phyloP scores from a whole-genome alignment of 1,284 basidiomycete genomes.

The Phenoliferia sp. region DNA sequence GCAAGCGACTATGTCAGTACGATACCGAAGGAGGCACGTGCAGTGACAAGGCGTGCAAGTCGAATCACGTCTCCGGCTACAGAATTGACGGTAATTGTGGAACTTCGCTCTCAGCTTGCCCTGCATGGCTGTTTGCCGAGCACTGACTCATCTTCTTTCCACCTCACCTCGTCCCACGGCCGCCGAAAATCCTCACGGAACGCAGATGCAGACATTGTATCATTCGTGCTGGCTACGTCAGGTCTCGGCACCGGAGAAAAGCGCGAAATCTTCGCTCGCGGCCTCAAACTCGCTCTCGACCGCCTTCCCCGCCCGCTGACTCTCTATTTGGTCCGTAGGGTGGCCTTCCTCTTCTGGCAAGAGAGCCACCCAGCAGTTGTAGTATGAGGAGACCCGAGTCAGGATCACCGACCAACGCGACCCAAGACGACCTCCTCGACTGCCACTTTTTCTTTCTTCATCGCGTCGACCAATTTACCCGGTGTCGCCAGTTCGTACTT shows the following conservation, averaged over 20 bases:
- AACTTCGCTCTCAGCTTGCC: not conserved
- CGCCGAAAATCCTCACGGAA: too few species aligned
- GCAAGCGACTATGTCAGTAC: constrained; percentile 19
- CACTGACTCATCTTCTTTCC: not conserved
- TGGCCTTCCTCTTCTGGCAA: not conserved
- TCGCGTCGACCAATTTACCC: too few species aligned
- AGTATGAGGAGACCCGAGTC: too few species aligned
- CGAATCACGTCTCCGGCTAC: constrained; percentile 7
- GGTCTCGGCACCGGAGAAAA: not conserved
- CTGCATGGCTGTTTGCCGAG: not conserved
- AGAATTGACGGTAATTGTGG: constrained; percentile 10
- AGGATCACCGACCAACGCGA: too few species aligned
- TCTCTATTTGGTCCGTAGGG: not conserved
- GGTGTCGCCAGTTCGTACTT: too few species aligned
- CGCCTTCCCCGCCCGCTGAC: not conserved
- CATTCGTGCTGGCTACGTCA: not conserved
- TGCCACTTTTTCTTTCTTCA: too few species aligned
- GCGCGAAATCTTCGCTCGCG: not conserved
- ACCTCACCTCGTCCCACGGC: not conserved
- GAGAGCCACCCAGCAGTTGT: not conserved
- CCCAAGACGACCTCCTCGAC: too few species aligned
- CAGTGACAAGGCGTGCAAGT: constrained; percentile 17
- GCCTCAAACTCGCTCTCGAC: not conserved
- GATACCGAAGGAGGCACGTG: constrained; percentile 19
- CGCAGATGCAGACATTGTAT: constrained; percentile 12